These are phyloP conservation scores for Beauveria australis DNA, from an alignment of 2,329 filamentous ascomycete species.

Conservation along the genomic window DNA sequence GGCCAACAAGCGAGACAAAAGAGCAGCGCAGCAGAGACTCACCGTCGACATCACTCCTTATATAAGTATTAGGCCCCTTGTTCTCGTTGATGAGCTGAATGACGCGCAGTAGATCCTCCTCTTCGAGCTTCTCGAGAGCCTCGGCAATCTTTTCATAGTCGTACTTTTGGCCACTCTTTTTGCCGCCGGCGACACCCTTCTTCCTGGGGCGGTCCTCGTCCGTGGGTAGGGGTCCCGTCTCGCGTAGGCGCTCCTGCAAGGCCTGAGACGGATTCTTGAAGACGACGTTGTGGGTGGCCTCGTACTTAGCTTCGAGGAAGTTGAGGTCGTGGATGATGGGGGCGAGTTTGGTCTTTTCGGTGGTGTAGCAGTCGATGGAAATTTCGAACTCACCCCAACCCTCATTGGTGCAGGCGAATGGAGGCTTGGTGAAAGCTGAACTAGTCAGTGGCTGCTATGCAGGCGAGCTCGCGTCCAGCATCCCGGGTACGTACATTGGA, in stretches of 20 bases:
- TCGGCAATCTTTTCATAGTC: slow-evolving; percentile 98
- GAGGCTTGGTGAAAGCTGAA: slow-evolving; percentile 65
- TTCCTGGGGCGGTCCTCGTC: slow-evolving; percentile 58
- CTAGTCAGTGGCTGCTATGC: neutral
- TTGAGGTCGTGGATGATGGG: slow-evolving; percentile 80
- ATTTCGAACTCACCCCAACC: slow-evolving; percentile 99
- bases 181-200: slow-evolving; percentile 45
- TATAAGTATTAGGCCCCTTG: slow-evolving; percentile 89
- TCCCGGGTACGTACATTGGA: slow-evolving; percentile 59
- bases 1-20: slow-evolving; percentile 11
- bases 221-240: slow-evolving; percentile 77
- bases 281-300: slow-evolving; percentile 68
- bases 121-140: slow-evolving; percentile 75
- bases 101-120: slow-evolving; percentile 89
- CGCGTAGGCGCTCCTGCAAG: slow-evolving; percentile 69
- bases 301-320: slow-evolving; percentile 75
- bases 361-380: slow-evolving; percentile 71
- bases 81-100: slow-evolving; percentile 98
- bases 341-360: slow-evolving; percentile 77
- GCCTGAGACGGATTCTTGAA: slow-evolving; percentile 91
- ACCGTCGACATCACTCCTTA: slow-evolving; percentile 95
- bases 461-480: neutral
- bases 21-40: slow-evolving; percentile 30
- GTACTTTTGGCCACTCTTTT: slow-evolving; percentile 66
- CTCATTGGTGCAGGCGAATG: slow-evolving; percentile 85